Percentiles rank a stretch among this genome's conserved stretches.
Conservation (phyloP, 2,329 filamentous ascomycete species). For the Fusarium luffae region DNA sequence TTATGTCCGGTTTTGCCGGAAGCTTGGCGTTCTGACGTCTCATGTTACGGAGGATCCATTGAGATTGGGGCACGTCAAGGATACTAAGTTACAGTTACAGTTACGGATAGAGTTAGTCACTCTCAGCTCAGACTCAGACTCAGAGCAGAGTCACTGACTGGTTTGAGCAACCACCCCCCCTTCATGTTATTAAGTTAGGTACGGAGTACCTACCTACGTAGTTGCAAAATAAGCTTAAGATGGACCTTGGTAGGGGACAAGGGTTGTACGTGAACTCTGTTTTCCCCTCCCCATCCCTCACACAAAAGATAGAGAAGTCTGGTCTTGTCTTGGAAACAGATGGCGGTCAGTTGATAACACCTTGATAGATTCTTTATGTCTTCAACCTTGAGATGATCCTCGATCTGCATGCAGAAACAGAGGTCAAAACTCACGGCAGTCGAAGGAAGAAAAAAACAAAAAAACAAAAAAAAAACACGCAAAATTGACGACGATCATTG, state of each 20-base stretch:
- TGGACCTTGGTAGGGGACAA: conserved; percentile 32
- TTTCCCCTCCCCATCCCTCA: not conserved
- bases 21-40: conserved; percentile 36
- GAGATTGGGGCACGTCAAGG: not conserved
- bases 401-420: not conserved
- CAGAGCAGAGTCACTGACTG: conserved; percentile 4
- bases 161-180: conserved; percentile 16
- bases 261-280: conserved; percentile 26
- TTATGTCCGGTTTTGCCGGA: conserved; percentile 44
- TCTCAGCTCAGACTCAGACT: not conserved
- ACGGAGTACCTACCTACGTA: not conserved
- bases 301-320: not conserved
- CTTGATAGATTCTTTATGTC: not conserved
- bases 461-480: not conserved
- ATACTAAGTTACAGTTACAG: conserved; percentile 1
- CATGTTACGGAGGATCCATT: conserved; percentile 11
- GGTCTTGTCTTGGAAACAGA: not conserved
- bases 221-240: conserved; percentile 47
- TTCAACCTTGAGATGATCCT: not conserved
- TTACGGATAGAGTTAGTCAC: conserved; percentile 1
- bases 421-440: conserved; percentile 2
- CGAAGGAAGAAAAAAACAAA: not conserved
- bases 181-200: not conserved
- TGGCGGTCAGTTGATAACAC: not conserved
- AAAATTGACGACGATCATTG: conserved; percentile 22